Conservation (phyloP, 2,329 filamentous ascomycete genomes). For the Fonsecaea multimorphosa region DNA sequence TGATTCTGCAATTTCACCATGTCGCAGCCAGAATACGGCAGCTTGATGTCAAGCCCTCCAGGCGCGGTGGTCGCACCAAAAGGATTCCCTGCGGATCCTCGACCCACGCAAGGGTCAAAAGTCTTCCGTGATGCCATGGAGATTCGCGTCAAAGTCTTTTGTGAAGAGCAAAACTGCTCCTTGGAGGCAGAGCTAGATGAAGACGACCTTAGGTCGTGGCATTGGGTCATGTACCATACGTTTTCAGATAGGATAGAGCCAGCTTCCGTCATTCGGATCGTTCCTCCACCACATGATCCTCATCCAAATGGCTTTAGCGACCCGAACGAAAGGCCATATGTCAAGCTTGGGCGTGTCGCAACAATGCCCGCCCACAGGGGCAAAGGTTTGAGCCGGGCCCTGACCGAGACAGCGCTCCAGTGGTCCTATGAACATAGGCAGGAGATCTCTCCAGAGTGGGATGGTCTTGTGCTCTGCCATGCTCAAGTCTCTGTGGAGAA, state of each 20-base stretch:
- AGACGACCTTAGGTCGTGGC: constrained; percentile 79
- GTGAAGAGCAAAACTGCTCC: constrained; percentile 62
- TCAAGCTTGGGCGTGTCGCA: constrained; percentile 81
- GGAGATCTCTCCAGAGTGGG: constrained; percentile 62
- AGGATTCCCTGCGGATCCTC: constrained; percentile 37
- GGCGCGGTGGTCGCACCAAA: constrained; percentile 35
- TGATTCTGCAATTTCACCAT: neutral
- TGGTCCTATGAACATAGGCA: constrained; percentile 69
- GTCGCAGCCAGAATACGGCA: constrained; percentile 18
- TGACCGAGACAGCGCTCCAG: constrained; percentile 71
- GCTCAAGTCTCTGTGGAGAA: constrained; percentile 71
- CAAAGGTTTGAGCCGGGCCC: constrained; percentile 65
- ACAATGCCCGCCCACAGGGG: constrained; percentile 71
- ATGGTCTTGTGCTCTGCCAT: constrained; percentile 78
- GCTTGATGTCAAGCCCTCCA: constrained; percentile 33
- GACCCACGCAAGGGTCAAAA: constrained; percentile 46
- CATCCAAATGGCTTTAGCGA: constrained; percentile 53
- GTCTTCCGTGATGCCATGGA: constrained; percentile 67
- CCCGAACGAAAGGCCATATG: constrained; percentile 67
- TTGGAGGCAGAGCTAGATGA: constrained; percentile 76
- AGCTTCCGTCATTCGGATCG: constrained; percentile 77
- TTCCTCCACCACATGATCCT: constrained; percentile 77
- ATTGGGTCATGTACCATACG: constrained; percentile 81
- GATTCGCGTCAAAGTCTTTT: constrained; percentile 63
- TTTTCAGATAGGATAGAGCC: constrained; percentile 51